Base-by-base conservation (phyloP, 306 rosid species). In the Clitoria ternatea region DNA sequence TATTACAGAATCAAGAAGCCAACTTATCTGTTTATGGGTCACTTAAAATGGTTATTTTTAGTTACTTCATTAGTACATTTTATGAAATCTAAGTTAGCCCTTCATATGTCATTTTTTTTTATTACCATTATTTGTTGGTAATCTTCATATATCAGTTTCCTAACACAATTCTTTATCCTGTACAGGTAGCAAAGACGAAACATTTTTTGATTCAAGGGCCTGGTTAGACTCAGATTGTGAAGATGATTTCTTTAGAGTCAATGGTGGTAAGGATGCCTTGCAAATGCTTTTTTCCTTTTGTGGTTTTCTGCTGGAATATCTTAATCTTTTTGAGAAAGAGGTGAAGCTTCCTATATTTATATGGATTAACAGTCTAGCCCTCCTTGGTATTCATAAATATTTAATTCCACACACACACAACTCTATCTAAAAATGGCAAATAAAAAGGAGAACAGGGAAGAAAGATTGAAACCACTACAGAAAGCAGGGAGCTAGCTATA, bases 201-300 rank as follows among this genome's bases (percentile, higher is more conserved):
- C 85, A 14, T 94, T 80, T 88, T 91, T 87, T 48, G 99, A 94
- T 76, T 79, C 99, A 10, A 82, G 79, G 70, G 83, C 85, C 24
- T 94, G 99, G 96, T 80, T 94, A 78, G 99, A 94, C 61, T 94
- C 99, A 0, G 99, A 94, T 59, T 80, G 91, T 19, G 99, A 94
- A 33, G 96, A 88, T 54, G 98, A 94, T 77, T 94, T 91, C 76
- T 80, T 72, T 12, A 94, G 99, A 66, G 97, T 94, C 68, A 89
- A 90, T 73, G 99, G 99, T 26, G 99, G 99, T 94, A 87, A 86
- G 97, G 36, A 73, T 50, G 33, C 52, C 37, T 53, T 45, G 45
- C 65, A n/a, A 72, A 26, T 33, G 32, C 76, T n/a, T 49, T 80
- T 35, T 39, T 12, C 69, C 63, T 77, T 49, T 65, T 17, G 52